These are phyloP conservation scores for Gaillardinia entomophila DNA, from an alignment of 805 yeast genomes.

Conservation along the genomic window DNA sequence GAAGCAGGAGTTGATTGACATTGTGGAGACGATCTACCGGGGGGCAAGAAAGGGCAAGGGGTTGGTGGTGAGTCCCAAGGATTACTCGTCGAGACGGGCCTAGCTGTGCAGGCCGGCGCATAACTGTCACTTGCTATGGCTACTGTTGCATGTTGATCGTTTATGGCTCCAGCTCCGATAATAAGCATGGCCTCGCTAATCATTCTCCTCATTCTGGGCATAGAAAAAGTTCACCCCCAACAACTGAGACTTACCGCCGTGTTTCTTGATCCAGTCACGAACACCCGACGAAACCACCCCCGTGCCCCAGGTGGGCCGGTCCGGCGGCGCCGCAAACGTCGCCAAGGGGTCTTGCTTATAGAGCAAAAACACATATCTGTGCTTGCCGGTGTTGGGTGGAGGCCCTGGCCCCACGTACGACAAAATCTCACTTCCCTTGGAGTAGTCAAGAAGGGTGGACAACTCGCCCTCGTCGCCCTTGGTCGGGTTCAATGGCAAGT, in stretches of 20 bases:
- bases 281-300: constrained; percentile 78
- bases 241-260: constrained; percentile 51
- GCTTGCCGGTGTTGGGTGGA: constrained; percentile 81
- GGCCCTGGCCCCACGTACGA: constrained; percentile 83
- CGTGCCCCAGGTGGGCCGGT: constrained; percentile 80
- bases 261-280: constrained; percentile 61
- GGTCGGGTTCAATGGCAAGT: constrained; percentile 40
- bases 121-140: too few relatives aligned
- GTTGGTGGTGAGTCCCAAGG: constrained; percentile 77
- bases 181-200: too few relatives aligned
- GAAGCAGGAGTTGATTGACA: constrained; percentile 86
- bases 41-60: constrained; percentile 95
- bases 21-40: constrained; percentile 80
- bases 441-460: constrained; percentile 25
- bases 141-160: too few relatives aligned
- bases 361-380: constrained; percentile 76
- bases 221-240: constrained; percentile 77
- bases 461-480: constrained; percentile 15
- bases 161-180: too few relatives aligned
- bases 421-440: constrained; percentile 38
- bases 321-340: constrained; percentile 39
- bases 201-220: constrained; percentile 75
- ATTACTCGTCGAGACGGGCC: constrained; percentile 27
- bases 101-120: too few relatives aligned
- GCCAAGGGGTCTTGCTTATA: constrained; percentile 56